Evolutionary conservation across 2,329 filamentous ascomycete genomes (phyloP).

Genomic region (Xylaria hypoxylon): DNA sequence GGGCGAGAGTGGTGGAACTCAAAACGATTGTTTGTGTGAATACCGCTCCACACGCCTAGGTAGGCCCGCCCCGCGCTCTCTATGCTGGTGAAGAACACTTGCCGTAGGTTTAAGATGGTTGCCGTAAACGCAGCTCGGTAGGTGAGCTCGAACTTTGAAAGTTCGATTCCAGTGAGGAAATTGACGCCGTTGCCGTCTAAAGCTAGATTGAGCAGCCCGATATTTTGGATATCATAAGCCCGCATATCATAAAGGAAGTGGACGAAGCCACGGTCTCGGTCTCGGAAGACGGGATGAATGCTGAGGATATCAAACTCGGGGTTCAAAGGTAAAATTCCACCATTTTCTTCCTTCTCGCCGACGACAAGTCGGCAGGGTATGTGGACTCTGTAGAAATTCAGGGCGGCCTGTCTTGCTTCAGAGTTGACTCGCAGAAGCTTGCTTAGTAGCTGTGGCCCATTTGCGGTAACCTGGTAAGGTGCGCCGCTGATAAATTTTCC

Average conservation of each 20-base stretch:
- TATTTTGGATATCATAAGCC: constrained; percentile 17
- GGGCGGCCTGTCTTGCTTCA: too few species aligned
- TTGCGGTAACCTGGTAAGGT: too few species aligned
- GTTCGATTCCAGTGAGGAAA: not conserved
- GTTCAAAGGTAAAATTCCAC: constrained; percentile 19
- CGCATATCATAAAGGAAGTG: constrained; percentile 23
- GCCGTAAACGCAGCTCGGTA: constrained; percentile 8
- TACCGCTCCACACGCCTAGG: constrained; percentile 14
- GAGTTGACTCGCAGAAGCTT: too few species aligned
- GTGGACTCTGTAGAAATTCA: too few species aligned
- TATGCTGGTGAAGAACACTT: constrained; percentile 22
- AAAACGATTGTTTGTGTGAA: constrained; percentile 9
- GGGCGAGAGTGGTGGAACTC: constrained; percentile 33
- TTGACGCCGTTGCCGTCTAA: constrained; percentile 6
- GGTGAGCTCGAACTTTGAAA: not conserved
- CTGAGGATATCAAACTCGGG: constrained; percentile 32
- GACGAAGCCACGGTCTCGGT: not conserved
- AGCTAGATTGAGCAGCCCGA: constrained; percentile 31
- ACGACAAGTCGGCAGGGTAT: too few species aligned
- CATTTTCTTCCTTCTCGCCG: not conserved
- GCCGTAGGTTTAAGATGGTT: constrained; percentile 13
- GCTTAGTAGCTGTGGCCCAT: too few species aligned
- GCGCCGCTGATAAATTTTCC: not conserved
- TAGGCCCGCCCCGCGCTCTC: constrained; percentile 17
- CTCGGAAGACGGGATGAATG: not conserved